A percentile compares a stretch with the other conserved stretches of the same genome.
These are phyloP conservation scores for Chaetoceros tenuissimus DNA, from an alignment of 108 stramenopile genomes.

Conservation along the genomic window DNA sequence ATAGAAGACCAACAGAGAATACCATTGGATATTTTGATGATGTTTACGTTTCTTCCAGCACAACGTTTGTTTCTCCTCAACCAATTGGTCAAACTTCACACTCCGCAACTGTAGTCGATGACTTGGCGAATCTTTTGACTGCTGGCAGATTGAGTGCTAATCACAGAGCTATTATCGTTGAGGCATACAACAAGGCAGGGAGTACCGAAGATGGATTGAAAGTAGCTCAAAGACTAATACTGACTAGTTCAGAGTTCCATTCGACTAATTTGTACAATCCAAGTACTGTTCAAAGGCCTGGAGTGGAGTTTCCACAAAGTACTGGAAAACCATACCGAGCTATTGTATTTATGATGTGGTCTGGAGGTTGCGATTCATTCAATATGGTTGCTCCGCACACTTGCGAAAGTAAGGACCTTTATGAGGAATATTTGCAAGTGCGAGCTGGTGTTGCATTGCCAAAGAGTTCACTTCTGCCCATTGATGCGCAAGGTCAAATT, in stretches of 20 bases:
- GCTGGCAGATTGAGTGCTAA: constrained; percentile 32
- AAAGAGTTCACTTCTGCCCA: constrained; percentile 10
- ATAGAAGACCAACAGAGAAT: neutral
- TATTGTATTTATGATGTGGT: constrained; percentile 35
- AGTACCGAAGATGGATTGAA: constrained; percentile 5
- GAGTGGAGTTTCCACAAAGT: constrained; percentile 6
- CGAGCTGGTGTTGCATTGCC: constrained; percentile 20
- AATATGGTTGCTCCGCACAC: constrained; percentile 46
- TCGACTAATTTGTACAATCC: constrained; percentile 17
- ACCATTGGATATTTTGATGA: neutral
- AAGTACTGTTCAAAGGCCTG: constrained; percentile 11
- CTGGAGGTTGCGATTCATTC: constrained; percentile 42
- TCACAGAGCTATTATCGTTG: constrained; percentile 15
- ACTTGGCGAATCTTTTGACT: constrained; percentile 36
- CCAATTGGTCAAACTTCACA: constrained; percentile 2
- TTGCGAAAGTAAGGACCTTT: constrained; percentile 21
- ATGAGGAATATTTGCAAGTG: constrained; percentile 23
- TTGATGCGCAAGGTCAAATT: constrained; percentile 32
- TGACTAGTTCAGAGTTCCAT: constrained; percentile 43
- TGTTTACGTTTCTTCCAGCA: neutral
- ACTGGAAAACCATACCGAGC: constrained; percentile 37
- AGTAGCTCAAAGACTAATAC: constrained; percentile 13
- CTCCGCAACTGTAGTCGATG: constrained; percentile 14
- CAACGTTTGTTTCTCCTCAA: neutral
- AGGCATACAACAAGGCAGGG: constrained; percentile 14